Evolutionary conservation across 805 yeast genomes (phyloP).

Genomic region (Starmera amethionina): DNA sequence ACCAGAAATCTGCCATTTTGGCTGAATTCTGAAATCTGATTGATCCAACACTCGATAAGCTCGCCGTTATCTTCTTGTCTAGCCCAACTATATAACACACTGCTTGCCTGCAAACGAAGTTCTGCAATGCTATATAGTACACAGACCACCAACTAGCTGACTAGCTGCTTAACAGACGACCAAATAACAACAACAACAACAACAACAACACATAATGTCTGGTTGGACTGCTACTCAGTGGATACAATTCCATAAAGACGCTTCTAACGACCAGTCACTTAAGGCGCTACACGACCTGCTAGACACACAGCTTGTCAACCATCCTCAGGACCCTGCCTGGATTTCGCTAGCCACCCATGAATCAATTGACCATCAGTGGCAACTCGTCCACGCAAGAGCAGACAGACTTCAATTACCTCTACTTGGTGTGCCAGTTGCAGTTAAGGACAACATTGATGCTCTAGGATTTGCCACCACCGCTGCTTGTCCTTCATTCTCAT

Average conservation of each 20-base stretch:
- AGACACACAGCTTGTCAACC: constrained; percentile 29
- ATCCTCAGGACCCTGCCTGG: constrained; percentile 80
- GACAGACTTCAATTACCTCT: constrained; percentile 50
- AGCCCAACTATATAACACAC: too few relatives aligned
- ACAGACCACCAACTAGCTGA: not conserved
- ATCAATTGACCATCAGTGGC: constrained; percentile 71
- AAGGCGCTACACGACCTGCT: constrained; percentile 36
- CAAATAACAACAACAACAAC: not conserved
- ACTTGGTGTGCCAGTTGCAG: constrained; percentile 92
- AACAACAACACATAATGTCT: constrained; percentile 12
- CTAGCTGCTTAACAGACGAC: not conserved
- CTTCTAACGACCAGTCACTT: constrained; percentile 54
- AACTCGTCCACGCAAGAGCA: constrained; percentile 52
- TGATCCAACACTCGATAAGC: too few relatives aligned
- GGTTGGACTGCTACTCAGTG: constrained; percentile 86
- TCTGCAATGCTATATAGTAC: not conserved
- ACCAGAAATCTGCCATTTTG: too few relatives aligned
- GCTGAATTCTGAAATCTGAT: too few relatives aligned
- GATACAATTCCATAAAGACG: constrained; percentile 54
- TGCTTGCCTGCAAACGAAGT: not conserved
- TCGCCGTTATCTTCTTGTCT: too few relatives aligned
- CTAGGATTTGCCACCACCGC: constrained; percentile 81
- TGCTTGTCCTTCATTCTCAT: constrained; percentile 83
- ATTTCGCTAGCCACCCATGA: constrained; percentile 62
- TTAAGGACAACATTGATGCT: constrained; percentile 92